Conservation (phyloP, 1,139 yeast species). For the Yamadazyma trypodendri region DNA sequence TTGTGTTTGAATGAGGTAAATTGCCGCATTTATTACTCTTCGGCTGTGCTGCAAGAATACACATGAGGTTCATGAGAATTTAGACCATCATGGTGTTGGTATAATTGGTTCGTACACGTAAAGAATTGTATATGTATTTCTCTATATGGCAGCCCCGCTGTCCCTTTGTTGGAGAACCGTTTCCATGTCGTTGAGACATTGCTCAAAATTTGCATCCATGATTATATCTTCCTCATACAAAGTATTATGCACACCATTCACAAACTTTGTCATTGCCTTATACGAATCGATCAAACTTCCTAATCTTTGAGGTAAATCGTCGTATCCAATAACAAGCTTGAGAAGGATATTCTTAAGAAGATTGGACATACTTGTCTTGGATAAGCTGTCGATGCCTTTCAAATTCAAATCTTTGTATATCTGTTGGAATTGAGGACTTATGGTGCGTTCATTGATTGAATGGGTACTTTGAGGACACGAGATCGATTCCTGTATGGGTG, state of each 20-base stretch:
- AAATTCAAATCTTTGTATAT: constrained; percentile 29
- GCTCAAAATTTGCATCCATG: constrained; percentile 2
- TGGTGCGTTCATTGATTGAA: constrained; percentile 8
- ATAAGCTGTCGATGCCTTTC: constrained; percentile 25
- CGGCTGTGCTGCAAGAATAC: too few species aligned
- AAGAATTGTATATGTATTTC: too few species aligned
- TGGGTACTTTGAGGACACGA: too few species aligned
- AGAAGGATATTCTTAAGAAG: constrained; percentile 34
- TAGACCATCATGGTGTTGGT: too few species aligned
- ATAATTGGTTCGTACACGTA: too few species aligned
- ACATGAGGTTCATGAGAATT: too few species aligned
- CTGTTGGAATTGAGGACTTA: constrained; percentile 21
- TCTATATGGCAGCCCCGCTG: constrained; percentile 1
- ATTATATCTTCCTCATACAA: constrained; percentile 16
- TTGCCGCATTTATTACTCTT: too few species aligned
- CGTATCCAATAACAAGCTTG: constrained; percentile 28
- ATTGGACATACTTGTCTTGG: constrained; percentile 27
- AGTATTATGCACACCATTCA: constrained; percentile 27
- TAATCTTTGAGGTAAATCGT: constrained; percentile 25
- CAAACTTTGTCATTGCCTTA: constrained; percentile 22
- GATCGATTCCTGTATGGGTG: not conserved
- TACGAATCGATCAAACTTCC: constrained; percentile 27
- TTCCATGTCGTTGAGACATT: constrained; percentile 3
- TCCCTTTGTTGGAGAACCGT: not conserved
- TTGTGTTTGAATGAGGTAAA: too few species aligned